Evolutionary conservation across 2,329 filamentous ascomycete species (phyloP).

Genomic region (Endocalyx cinctus): DNA sequence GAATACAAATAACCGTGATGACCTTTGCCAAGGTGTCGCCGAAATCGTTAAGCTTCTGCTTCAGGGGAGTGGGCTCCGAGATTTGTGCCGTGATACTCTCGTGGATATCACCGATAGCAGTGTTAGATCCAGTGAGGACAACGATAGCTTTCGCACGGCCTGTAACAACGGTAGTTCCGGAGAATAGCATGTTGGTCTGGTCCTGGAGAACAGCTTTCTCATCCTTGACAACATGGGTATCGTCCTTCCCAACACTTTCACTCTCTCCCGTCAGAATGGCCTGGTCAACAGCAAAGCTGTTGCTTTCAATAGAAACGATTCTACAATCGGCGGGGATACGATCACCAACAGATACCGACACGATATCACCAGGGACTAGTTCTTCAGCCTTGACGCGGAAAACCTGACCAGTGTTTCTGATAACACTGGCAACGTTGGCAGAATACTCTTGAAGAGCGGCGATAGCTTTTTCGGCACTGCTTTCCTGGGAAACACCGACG

Average conservation of each 20-base stretch:
- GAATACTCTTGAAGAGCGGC: conserved; percentile 98
- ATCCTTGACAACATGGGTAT: conserved; percentile 62
- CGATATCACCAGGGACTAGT: conserved; percentile 87
- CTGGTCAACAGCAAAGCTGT: conserved; percentile 95
- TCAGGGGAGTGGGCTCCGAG: conserved; percentile 91
- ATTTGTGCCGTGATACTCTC: conserved; percentile 98
- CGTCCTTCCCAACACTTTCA: conserved; percentile 90
- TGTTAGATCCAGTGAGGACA: conserved; percentile 81
- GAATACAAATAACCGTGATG: conserved; percentile 91
- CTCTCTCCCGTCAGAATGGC: conserved; percentile 96
- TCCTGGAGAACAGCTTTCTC: conserved; percentile 91
- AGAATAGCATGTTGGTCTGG: conserved; percentile 96
- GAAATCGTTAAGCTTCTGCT: conserved; percentile 98
- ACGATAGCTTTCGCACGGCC: conserved; percentile 90
- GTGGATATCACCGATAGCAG: conserved; percentile 97
- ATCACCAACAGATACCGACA: conserved; percentile 84
- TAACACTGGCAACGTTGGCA: conserved; percentile 91
- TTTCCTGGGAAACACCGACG: conserved; percentile 97
- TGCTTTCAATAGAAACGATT: conserved; percentile 85
- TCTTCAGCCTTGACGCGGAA: conserved; percentile 92
- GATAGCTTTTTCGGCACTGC: conserved; percentile 96
- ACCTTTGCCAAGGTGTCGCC: conserved; percentile 95
- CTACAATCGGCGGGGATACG: conserved; percentile 94
- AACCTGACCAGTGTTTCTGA: conserved; percentile 73
- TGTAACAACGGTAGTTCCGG: conserved; percentile 93